Percentiles rank a stretch among this genome's conserved stretches.
These are phyloP conservation scores for Hordeum marinum DNA, from an alignment of 176 grass and related monocot genomes.

Conservation along the genomic window DNA sequence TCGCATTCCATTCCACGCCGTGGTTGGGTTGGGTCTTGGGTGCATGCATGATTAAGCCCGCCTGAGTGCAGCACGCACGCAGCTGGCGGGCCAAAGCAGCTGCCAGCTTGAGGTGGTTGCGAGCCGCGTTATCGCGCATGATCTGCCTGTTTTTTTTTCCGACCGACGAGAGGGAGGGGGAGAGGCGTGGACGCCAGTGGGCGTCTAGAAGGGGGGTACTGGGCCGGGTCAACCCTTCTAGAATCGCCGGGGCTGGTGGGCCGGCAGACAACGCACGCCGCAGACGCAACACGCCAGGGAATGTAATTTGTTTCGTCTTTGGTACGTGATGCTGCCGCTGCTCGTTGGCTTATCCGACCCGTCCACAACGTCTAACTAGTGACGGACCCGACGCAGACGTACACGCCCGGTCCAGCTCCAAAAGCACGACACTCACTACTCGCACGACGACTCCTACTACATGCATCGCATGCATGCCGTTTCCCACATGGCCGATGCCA, in stretches of 20 bases:
- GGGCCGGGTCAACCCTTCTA: constrained; percentile 21
- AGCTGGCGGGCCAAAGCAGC: too few species aligned
- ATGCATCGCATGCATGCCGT: background rate
- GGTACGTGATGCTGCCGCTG: background rate
- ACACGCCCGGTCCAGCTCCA: background rate
- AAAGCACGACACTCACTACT: background rate
- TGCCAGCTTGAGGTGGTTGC: too few species aligned
- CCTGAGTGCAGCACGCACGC: too few species aligned
- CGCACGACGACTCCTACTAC: background rate
- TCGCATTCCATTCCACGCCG: too few species aligned
- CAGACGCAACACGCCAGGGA: background rate
- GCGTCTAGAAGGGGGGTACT: constrained; percentile 5
- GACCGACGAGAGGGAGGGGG: too few species aligned
- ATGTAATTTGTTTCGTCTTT: background rate
- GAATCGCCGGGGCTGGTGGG: background rate
- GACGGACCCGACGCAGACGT: background rate
- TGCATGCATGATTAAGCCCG: too few species aligned
- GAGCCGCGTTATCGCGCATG: too few species aligned
- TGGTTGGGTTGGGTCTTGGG: too few species aligned
- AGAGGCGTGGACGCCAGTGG: background rate
- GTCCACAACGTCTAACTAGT: background rate
- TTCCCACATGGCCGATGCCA: background rate
- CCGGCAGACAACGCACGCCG: background rate
- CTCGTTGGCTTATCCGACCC: background rate
- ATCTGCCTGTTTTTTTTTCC: too few species aligned